Evolutionary conservation across 768 basidiomycete genomes (phyloP), one percentile per base, ranked within the genome.

Genomic region (Boletus tylopilopsis): DNA sequence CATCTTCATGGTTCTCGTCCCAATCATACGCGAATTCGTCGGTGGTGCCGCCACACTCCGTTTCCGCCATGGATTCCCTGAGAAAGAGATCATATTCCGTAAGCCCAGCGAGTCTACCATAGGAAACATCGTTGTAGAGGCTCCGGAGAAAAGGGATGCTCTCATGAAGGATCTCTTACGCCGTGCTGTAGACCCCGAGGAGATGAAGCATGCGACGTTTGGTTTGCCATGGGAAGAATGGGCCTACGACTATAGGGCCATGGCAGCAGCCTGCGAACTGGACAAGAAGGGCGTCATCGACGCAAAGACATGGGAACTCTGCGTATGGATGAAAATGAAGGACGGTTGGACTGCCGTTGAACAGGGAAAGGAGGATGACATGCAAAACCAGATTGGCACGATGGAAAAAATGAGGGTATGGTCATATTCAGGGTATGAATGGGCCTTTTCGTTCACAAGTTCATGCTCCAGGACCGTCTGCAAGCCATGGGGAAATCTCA

Each of bases 161-260:
- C 49, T 47, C 40, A 33, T 65, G 46, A 62, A 58, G 46, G 59
- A 62, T 10, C 45, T 69, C 23, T 52, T 69, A 33, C 56, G 54
- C 27, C 66, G 56, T 24, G 67, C 61, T 7, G 54, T 63, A 19
- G 56, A 67, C n/a, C 61, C 67, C 21, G 59, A 64, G 47, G 61
- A 63, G 43, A 54, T 67, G 45, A 67, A 63, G 8, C 53, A 50
- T 1, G 30, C 47, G 9, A 16, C 38, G 4, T 60, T 61, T 54
- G 67, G 63, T 24, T 48, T 69, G 24, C 66, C 66, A 23, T 68
- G 66, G 66, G 66, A 68, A 41, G 65, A 69, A 38, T 68, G 68
- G 66, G 37, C 33, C 6, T 61, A 68, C 24, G 67, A 68, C 54
- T 63, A 63, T 39, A 55, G 35, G 33, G 66, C 61, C 7, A 68